A percentile compares a stretch with the other conserved stretches of the same genome.
These are phyloP conservation scores for Sporisorium graminicola DNA, from an alignment of 1,284 basidiomycete genomes.

Conservation along the genomic window DNA sequence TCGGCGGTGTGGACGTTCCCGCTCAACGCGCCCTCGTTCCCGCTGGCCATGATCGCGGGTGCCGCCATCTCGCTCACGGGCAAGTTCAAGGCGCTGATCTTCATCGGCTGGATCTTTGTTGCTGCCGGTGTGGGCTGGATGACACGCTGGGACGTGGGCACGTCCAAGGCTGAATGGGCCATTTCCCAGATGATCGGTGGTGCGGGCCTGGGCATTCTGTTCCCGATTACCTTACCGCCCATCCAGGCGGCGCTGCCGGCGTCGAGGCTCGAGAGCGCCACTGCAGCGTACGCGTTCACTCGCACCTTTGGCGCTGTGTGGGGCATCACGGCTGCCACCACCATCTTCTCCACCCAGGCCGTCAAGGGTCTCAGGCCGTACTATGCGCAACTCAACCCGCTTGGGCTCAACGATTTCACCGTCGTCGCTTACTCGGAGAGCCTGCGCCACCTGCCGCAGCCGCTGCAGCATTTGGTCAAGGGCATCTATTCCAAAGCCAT, in stretches of 20 bases:
- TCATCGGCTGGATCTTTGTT: conserved; percentile 66
- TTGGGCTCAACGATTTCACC: conserved; percentile 41
- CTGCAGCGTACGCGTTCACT: conserved; percentile 50
- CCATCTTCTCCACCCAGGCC: conserved; percentile 44
- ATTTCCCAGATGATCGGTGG: conserved; percentile 66
- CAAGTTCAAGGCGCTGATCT: conserved; percentile 64
- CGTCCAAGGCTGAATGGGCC: conserved; percentile 63
- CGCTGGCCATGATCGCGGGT: conserved; percentile 52
- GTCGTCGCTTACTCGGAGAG: conserved; percentile 31
- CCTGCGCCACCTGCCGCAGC: conserved; percentile 22
- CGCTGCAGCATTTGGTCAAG: conserved; percentile 15
- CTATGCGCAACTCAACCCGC: conserved; percentile 24
- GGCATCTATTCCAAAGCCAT: conserved; percentile 34
- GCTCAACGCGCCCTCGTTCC: conserved; percentile 50
- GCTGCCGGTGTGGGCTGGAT: conserved; percentile 63
- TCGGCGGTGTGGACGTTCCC: conserved; percentile 72
- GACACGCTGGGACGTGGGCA: conserved; percentile 69
- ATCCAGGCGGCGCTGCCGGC: conserved; percentile 48
- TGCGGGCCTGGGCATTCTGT: conserved; percentile 48
- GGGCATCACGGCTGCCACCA: conserved; percentile 52
- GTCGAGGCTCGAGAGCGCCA: conserved; percentile 40
- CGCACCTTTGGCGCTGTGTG: conserved; percentile 53
- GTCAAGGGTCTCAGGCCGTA: conserved; percentile 14
- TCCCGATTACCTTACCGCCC: conserved; percentile 50
- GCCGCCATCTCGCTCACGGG: conserved; percentile 57